These are phyloP conservation scores for Sisymbrium irio DNA, from an alignment of 345 rosid genomes.

Conservation along the genomic window DNA sequence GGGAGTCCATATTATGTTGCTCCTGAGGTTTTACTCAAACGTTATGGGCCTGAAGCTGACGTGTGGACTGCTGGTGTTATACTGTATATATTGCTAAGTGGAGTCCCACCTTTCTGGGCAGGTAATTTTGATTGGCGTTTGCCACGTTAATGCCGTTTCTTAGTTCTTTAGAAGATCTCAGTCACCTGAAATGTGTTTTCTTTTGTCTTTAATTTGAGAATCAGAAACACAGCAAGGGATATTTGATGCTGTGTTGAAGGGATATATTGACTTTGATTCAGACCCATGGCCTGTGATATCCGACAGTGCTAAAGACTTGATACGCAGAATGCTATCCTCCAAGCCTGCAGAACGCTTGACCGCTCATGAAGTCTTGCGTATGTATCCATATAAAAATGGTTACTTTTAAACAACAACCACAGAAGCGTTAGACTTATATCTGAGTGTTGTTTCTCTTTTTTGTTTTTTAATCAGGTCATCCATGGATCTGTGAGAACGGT, in stretches of 20 bases:
- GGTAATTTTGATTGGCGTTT: slow-evolving; percentile 41
- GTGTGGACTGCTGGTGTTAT: slow-evolving; percentile 99
- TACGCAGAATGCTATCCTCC: slow-evolving; percentile 75
- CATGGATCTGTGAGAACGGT: slow-evolving; percentile 97
- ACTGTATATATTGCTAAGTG: slow-evolving; percentile 87
- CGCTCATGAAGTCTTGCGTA: slow-evolving; percentile 97
- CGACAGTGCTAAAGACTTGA: slow-evolving; percentile 83
- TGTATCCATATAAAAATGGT: slow-evolving; percentile 25
- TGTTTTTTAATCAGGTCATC: slow-evolving; percentile 56
- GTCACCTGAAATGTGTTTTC: slow-evolving; percentile 12
- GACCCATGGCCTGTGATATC: slow-evolving; percentile 98
- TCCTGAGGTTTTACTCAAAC: slow-evolving; percentile 93
- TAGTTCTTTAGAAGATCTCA: not conserved
- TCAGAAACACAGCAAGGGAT: slow-evolving; percentile 96
- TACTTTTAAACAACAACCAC: not conserved
- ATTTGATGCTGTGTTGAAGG: slow-evolving; percentile 97
- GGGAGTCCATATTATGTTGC: slow-evolving; percentile 99
- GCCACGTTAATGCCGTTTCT: not conserved
- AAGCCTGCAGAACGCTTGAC: slow-evolving; percentile 75
- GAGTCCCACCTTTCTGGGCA: slow-evolving; percentile 99
- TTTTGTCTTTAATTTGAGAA: not conserved
- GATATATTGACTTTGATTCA: slow-evolving; percentile 86
- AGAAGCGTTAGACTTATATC: not conserved
- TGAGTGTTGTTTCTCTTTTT: not conserved
- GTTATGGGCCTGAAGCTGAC: slow-evolving; percentile 95